These are phyloP conservation scores for Tetrahymena malaccensis DNA, from an alignment of 73 alveolate species.

Conservation along the genomic window DNA sequence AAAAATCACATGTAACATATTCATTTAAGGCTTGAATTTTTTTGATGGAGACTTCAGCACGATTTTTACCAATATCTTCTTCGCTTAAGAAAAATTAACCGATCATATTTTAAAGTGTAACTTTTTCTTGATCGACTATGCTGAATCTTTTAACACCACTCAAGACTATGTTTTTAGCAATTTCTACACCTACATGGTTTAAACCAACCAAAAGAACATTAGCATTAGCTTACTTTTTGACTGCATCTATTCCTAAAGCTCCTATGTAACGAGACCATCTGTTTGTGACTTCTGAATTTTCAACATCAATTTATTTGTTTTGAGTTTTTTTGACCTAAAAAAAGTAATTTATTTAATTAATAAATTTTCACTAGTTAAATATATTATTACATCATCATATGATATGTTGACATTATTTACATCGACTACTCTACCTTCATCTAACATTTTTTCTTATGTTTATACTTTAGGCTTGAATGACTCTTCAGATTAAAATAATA, in stretches of 20 bases:
- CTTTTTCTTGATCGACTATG: constrained; percentile 58
- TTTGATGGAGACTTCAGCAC: constrained; percentile 54
- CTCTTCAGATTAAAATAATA: neutral
- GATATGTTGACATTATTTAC: neutral
- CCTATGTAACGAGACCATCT: constrained; percentile 94
- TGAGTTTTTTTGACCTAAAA: neutral
- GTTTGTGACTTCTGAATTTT: constrained; percentile 81
- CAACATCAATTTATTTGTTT: constrained; percentile 39
- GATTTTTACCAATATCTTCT: constrained; percentile 61
- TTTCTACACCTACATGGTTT: constrained; percentile 89
- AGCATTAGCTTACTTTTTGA: constrained; percentile 75
- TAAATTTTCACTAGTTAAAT: too few relatives aligned
- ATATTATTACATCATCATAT: neutral
- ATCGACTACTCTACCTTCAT: neutral
- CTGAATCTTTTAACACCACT: constrained; percentile 88
- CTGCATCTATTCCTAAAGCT: constrained; percentile 94
- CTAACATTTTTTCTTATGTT: neutral
- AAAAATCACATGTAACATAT: constrained; percentile 62
- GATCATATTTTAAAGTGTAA: constrained; percentile 46
- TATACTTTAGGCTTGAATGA: neutral
- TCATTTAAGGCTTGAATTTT: constrained; percentile 76
- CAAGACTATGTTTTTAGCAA: constrained; percentile 86
- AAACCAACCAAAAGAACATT: constrained; percentile 68
- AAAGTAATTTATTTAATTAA: too few relatives aligned
- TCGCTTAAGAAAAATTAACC: constrained; percentile 77